Conservation (phyloP, 768 basidiomycete species). For the Gymnopilus dilepis region DNA sequence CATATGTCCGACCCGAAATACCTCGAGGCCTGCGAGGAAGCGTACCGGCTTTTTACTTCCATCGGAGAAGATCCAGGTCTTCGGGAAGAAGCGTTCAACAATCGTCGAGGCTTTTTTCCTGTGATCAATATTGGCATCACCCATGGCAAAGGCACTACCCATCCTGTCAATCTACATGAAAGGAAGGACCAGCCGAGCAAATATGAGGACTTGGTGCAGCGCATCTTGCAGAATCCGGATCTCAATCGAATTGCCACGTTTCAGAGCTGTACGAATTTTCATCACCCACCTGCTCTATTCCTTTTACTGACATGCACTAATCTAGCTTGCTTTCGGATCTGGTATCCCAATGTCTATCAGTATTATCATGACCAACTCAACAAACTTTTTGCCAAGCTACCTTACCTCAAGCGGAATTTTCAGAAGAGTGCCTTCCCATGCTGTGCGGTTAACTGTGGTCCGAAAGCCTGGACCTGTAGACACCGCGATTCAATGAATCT, state of each 20-base stretch:
- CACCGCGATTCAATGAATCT: constrained; percentile 4
- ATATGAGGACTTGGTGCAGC: background rate
- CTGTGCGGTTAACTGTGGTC: too few species aligned
- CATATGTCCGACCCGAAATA: background rate
- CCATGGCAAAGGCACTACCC: background rate
- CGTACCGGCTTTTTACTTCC: background rate
- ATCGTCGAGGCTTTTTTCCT: background rate
- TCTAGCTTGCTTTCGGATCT: too few species aligned
- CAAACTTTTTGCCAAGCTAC: too few species aligned
- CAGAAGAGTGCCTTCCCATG: too few species aligned
- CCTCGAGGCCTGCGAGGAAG: background rate
- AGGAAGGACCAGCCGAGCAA: background rate
- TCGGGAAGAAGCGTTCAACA: background rate
- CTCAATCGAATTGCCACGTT: too few species aligned
- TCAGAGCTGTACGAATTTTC: too few species aligned
- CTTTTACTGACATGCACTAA: too few species aligned
- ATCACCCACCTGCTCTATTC: too few species aligned
- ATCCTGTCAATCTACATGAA: background rate
- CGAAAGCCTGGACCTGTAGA: background rate
- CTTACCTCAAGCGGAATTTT: too few species aligned
- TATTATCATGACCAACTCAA: too few species aligned
- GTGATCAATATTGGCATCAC: background rate
- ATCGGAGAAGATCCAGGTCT: background rate
- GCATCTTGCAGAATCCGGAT: background rate
- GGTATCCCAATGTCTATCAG: too few species aligned